Evolutionary conservation across 345 rosid genomes (phyloP).

Genomic region (Toxicodendron radicans): DNA sequence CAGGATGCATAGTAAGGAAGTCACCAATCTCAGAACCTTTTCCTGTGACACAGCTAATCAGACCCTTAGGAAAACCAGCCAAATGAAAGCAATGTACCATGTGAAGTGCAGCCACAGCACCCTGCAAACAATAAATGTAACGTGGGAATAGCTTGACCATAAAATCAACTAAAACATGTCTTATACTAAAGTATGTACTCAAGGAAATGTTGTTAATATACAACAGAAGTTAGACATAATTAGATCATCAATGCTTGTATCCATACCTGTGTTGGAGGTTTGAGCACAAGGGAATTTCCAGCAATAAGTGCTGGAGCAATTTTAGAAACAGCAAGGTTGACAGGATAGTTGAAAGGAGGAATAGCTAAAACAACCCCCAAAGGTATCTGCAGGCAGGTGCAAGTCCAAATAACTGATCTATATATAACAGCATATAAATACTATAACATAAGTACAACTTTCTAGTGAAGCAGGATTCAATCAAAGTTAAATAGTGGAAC

Average conservation of each 20-base stretch:
- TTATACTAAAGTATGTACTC: neutral
- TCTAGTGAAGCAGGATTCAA: neutral
- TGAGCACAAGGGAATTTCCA: constrained; percentile 93
- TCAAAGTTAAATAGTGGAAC: neutral
- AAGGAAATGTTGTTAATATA: neutral
- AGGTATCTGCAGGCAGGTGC: constrained; percentile 50
- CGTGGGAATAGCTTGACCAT: neutral
- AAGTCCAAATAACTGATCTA: constrained; percentile 6
- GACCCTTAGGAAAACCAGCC: constrained; percentile 92
- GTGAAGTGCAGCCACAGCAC: constrained; percentile 90
- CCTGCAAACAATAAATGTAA: constrained; percentile 39
- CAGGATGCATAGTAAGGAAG: constrained; percentile 97
- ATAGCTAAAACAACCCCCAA: constrained; percentile 90
- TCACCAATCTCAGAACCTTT: constrained; percentile 98
- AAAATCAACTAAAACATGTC: neutral
- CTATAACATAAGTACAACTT: neutral
- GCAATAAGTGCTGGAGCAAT: constrained; percentile 93
- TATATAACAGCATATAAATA: neutral
- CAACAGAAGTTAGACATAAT: neutral
- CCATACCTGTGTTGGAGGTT: constrained; percentile 95
- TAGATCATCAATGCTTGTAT: neutral
- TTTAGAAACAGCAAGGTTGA: constrained; percentile 92
- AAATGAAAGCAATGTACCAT: constrained; percentile 98
- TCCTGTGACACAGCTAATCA: constrained; percentile 87
- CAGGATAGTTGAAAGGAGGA: constrained; percentile 97